Conservation (phyloP, 164 flowering plant species). For the Akebia trifoliata region DNA sequence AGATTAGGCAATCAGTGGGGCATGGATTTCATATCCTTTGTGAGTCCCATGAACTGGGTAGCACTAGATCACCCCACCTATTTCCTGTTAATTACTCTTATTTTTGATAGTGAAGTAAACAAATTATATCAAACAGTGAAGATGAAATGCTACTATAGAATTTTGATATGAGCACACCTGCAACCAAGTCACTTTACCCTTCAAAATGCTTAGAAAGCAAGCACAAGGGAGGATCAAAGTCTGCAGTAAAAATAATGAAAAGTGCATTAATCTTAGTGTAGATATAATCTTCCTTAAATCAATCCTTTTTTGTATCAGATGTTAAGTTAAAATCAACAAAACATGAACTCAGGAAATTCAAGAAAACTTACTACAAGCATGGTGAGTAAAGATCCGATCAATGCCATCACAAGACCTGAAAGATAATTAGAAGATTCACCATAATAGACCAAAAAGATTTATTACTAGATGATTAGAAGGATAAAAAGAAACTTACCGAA, state of each 20-base stretch:
- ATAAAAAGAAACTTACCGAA: slow-evolving; percentile 51
- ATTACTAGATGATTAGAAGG: neutral
- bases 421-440: neutral
- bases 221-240: slow-evolving; percentile 85
- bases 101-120: no score
- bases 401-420: slow-evolving; percentile 82
- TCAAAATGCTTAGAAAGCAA: slow-evolving; percentile 77
- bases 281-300: neutral
- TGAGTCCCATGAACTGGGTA: no score
- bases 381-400: slow-evolving; percentile 87
- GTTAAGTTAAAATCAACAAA: neutral
- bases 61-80: no score
- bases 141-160: no score
- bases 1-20: no score
- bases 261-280: neutral
- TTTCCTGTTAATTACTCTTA: no score
- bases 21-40: no score
- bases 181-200: slow-evolving; percentile 46
- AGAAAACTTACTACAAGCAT: slow-evolving; percentile 87
- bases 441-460: no score
- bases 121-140: no score
- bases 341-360: neutral
- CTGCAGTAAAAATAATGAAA: slow-evolving; percentile 30
- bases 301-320: no score
- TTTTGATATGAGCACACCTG: slow-evolving; percentile 19